Base-by-base conservation (phyloP, 768 basidiomycete species). In the Gautieria morchelliformis region DNA sequence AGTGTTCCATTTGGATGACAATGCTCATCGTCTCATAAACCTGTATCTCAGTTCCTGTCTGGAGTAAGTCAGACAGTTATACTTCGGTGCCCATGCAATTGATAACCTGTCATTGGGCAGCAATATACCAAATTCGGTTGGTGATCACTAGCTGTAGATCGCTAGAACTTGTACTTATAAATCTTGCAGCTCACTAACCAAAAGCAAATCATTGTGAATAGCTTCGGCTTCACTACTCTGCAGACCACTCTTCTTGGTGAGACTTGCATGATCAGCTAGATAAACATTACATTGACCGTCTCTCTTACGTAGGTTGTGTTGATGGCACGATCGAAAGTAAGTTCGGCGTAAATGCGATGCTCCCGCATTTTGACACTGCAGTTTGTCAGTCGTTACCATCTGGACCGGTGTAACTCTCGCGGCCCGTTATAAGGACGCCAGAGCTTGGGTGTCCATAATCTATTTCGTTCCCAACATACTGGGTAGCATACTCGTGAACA, bases 391-490 rank as follows among this genome's bases (percentile, higher is more conserved):
- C 44, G 66, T 82, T 8, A 85, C 84, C 0, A 88, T 89, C 59
- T 89, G 68, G 68, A 78, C 82, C 1, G 85, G 84, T 2, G 81
- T 84, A 3, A 76, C 64, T 5, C 65, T 87, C 45, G 80, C 80
- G 10, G 71, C 83, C n/a, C 74, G 75, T 40, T 74, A 78, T 50
- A 72, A 72, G 8, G 78, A 89, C 63, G 72, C 77, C 30, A 75
- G 82, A 44, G 87, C 82, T n/a, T 86, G 80, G 55, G 78, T 87
- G 24, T 77, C 75, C 46, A 72, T 74, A n/a, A 56, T 78, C 4
- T 89, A 81, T 63, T 76, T 82, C 57, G 63, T 89, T 37, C 88
- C 89, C 0, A 80, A 84, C 62, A 62, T 90, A 33, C 52, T 85
- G 1, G 86, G 86, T 1, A 70, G 78, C 3, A 69, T 87, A 58